Base-by-base conservation (phyloP, 2,329 filamentous ascomycete genomes). In the Pyrenophora tritici-repentis region DNA sequence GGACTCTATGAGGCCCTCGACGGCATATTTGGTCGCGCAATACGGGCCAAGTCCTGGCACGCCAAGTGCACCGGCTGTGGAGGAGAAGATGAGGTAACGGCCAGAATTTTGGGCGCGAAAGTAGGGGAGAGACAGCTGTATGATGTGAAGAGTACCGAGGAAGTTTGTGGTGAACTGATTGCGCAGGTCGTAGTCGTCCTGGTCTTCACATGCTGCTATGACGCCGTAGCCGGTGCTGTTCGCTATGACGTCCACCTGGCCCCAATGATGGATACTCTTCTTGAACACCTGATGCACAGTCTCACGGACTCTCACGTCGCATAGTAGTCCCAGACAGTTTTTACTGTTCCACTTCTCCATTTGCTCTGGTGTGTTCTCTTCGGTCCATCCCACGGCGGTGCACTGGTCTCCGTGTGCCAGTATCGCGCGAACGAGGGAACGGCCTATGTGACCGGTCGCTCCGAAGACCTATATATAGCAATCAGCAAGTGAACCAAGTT, bases 151-250 rank as follows among this genome's bases (percentile, higher is more conserved):
- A 0, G 91, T 95, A 46, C 94, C 94, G 81, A 96, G 93, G 74
- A 97, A 96, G 74, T 99, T 99, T 17, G 92, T 97, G 79, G 95
- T 91, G 76, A 97, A 97, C 74, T 97, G 94, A 67, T 96, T 93
- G 51, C 91, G 89, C 62, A 97, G 84, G 70, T 97, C 94, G 73
- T 91, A 87, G 71, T 96, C 91, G 73, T 97, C 91, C 76, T 97
- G 94, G 75, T 97, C 94, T 75, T 97, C 94, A 74, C 92, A 97
- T 1, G 93, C 87, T 22, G 91, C 93, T 62, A 97, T 96, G 46
- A 99, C 91, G 45, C 92, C 93, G 75, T 96, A 97, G 13, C 93
- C 93, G 10, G 91, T 92, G 76, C 91, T 96, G 74, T 77, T 97
- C 63, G 88, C 92, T 50, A 97, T 88, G 43, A 96, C 84, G 70